Percentiles rank a stretch among this genome's conserved stretches.
phyloP scores from a whole-genome alignment of 2,329 filamentous ascomycete species.

The Cordyceps javanica region DNA sequence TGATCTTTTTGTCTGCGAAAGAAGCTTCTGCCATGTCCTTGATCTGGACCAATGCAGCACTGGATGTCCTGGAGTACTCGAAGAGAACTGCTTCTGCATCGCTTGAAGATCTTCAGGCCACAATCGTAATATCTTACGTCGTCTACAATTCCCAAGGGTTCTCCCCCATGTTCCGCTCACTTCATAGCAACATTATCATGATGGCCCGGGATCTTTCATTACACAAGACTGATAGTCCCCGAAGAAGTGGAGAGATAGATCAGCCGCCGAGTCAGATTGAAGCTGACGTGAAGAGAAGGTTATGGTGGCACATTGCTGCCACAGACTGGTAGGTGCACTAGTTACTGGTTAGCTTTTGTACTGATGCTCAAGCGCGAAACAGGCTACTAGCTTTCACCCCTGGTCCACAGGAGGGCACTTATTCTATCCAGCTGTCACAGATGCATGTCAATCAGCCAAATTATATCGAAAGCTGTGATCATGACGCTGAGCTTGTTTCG shows the following conservation, averaged over 20 bases:
- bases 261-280: not conserved
- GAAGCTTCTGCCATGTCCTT: not conserved
- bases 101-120: not conserved
- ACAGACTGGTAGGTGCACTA: not conserved
- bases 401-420: constrained; percentile 2
- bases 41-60: not conserved
- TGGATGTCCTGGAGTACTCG: not conserved
- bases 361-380: not conserved
- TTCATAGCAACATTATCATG: not conserved
- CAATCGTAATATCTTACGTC: not conserved
- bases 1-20: not conserved
- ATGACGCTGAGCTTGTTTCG: not conserved
- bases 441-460: not conserved
- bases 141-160: not conserved
- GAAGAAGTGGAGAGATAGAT: not conserved
- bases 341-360: not conserved
- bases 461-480: not conserved
- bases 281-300: not conserved
- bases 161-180: constrained; percentile 1
- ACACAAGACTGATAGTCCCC: not conserved
- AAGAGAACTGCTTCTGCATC: not conserved
- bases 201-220: not conserved
- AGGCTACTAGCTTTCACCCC: not conserved
- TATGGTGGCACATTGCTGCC: constrained; percentile 5
- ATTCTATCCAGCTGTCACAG: not conserved